Conservation (phyloP, 2,329 filamentous ascomycete genomes). For the Ophiocordyceps camponoti-leonardi region DNA sequence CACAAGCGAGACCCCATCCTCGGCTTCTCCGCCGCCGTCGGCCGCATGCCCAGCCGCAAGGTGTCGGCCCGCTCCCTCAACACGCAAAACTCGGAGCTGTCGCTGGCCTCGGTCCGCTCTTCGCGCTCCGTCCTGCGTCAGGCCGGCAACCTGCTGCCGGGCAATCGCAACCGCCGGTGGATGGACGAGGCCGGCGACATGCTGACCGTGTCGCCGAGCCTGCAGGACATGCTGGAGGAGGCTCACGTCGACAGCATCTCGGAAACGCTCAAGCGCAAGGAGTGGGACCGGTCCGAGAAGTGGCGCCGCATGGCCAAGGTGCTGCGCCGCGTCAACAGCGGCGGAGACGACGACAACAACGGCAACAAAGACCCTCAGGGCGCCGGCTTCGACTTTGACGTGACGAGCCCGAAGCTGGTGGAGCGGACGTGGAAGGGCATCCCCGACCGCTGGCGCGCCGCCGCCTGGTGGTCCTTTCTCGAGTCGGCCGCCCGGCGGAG, state of each 20-base stretch:
- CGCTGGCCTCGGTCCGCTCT: slow-evolving; percentile 32
- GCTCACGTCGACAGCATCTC: slow-evolving; percentile 32
- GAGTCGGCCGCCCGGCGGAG: slow-evolving; percentile 53
- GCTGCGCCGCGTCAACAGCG: slow-evolving; percentile 20
- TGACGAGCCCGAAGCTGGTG: slow-evolving; percentile 65
- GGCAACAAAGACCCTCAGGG: slow-evolving; percentile 30
- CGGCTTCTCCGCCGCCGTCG: slow-evolving; percentile 21
- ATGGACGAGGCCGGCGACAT: slow-evolving; percentile 52
- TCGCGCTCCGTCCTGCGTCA: slow-evolving; percentile 38
- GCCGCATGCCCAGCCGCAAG: slow-evolving; percentile 32
- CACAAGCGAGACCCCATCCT: slow-evolving; percentile 14
- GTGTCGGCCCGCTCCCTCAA: slow-evolving; percentile 40
- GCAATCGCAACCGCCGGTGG: slow-evolving; percentile 42
- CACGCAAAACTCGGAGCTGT: slow-evolving; percentile 36
- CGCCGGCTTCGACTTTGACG: slow-evolving; percentile 64
- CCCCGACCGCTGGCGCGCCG: slow-evolving; percentile 82
- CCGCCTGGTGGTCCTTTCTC: slow-evolving; percentile 91
- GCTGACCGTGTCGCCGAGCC: slow-evolving; percentile 40
- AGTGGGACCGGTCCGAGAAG: slow-evolving; percentile 45
- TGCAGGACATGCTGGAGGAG: slow-evolving; percentile 38
- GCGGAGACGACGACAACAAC: too few species aligned
- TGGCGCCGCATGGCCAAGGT: slow-evolving; percentile 50
- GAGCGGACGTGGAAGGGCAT: slow-evolving; percentile 96
- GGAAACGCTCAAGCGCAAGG: slow-evolving; percentile 42
- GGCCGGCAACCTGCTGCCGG: slow-evolving; percentile 40